Conservation (phyloP, 768 basidiomycete species). For the Gloeophyllum trabeum region DNA sequence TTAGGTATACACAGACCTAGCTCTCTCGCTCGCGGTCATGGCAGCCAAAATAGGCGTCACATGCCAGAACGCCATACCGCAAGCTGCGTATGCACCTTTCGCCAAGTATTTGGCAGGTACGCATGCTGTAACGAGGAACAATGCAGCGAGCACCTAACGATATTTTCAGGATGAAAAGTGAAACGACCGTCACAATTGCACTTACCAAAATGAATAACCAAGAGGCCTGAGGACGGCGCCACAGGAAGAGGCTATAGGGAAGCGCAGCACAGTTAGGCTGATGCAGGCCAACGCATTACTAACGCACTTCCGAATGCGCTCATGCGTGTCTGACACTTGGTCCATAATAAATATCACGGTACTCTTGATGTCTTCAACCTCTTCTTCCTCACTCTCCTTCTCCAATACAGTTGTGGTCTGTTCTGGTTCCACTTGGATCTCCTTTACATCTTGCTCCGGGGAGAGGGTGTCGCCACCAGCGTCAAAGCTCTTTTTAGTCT, state of each 20-base stretch:
- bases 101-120: slow-evolving; percentile 38
- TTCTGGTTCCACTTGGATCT: too few species aligned
- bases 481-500: too few species aligned
- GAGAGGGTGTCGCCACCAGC: too few species aligned
- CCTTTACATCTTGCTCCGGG: slow-evolving; percentile 1
- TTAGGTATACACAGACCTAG: slow-evolving; percentile 24
- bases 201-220: slow-evolving; percentile 35
- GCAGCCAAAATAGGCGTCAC: slow-evolving; percentile 41
- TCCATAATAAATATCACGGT: slow-evolving; percentile 27
- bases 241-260: slow-evolving; percentile 45
- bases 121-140: slow-evolving; percentile 28
- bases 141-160: slow-evolving; percentile 24
- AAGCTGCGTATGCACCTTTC: slow-evolving; percentile 32
- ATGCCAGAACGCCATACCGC: slow-evolving; percentile 56
- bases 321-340: slow-evolving; percentile 48
- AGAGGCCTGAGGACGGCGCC: slow-evolving; percentile 46
- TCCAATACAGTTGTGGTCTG: slow-evolving; percentile 18
- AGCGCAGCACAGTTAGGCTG: background rate
- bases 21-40: slow-evolving; percentile 32
- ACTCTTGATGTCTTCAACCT: slow-evolving; percentile 31
- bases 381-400: slow-evolving; percentile 20
- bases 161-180: slow-evolving; percentile 3
- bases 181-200: background rate
- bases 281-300: background rate
- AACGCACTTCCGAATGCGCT: slow-evolving; percentile 51